Percentiles rank a stretch among this genome's conserved stretches.
Conservation (phyloP, 2,329 filamentous ascomycete genomes). For the Clonostachys byssicola region DNA sequence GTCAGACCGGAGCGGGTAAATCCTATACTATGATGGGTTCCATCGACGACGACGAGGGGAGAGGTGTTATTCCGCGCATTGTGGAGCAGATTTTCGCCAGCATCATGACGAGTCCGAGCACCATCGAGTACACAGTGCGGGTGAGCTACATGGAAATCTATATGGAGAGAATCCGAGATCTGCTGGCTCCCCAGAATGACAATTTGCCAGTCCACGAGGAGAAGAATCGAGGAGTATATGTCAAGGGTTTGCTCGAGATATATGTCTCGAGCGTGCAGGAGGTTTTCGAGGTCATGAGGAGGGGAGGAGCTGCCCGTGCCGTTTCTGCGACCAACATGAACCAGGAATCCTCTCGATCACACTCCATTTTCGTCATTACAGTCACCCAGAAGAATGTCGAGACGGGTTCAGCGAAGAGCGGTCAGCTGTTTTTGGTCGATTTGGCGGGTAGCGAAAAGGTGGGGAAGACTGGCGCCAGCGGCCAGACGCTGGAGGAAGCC, state of each 20-base stretch:
- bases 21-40: conserved; percentile 86
- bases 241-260: conserved; percentile 90
- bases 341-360: conserved; percentile 93
- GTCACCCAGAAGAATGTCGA: conserved; percentile 97
- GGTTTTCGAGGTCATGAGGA: conserved; percentile 94
- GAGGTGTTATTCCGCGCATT: conserved; percentile 95
- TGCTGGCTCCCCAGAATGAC: conserved; percentile 89
- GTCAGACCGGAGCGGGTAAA: conserved; percentile 97
- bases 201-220: conserved; percentile 98
- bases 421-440: conserved; percentile 95
- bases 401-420: conserved; percentile 92
- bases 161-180: conserved; percentile 96
- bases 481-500: conserved; percentile 94
- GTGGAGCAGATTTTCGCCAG: conserved; percentile 96
- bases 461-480: conserved; percentile 95
- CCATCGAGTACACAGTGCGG: conserved; percentile 97
- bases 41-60: conserved; percentile 82
- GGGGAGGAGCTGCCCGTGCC: conserved; percentile 84
- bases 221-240: conserved; percentile 92
- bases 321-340: conserved; percentile 99
- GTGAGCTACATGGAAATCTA: conserved; percentile 99
- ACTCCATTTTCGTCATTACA: conserved; percentile 97
- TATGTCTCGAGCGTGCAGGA: conserved; percentile 95
- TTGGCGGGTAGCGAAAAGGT: conserved; percentile 98
- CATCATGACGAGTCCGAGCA: conserved; percentile 85